Base-by-base conservation (phyloP, 78 protist species). In the Dictyostelium brefeldianum region DNA sequence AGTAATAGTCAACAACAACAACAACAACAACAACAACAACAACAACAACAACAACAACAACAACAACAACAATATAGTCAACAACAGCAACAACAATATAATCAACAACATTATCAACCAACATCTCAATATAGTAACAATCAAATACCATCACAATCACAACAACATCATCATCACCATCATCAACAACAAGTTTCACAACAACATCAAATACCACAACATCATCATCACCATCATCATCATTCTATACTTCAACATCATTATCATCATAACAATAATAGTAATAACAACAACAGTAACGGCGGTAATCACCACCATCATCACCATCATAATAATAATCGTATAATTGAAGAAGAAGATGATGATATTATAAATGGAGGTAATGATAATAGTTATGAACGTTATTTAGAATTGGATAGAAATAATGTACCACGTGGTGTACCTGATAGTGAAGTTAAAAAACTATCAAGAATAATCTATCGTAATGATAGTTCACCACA, bases 391-490 rank as follows among this genome's bases (percentile, higher is more conserved):
- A 17, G 79, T 5, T 87, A 87, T 51, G 93, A 87, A 77, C 22
- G 8, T 12, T 43, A 59, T n/a, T 77, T 62, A 9, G 79, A 87
- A 15, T 41, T 87, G 20, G 83, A 78, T 17, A 56, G 73, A 47
- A 69, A 87, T 22, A 77, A 87, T 50, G 93, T 87, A 4, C 78
- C 93, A 22, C 78, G 79, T 29, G 93, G 93, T 29, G 80, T 87
- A 17, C 82, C 92, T 50, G 74, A 80, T 8, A 62, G 36, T 54
- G 85, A 77, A 20, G 10, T 87, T n/a, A 53, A 43, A 6, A 87
- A 87, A 87, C 15, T 87, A 27, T 48, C 20, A 15, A 54, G 67
- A 64, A 7, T 43, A 10, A 20, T 78, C 9, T 77, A 20, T 43
- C 25, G 47, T 83, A 77, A 67, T 12, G 57, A 54, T 8, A 29